phyloP scores from a whole-genome alignment of 208 protist species.

The Wallacemonas sp. region DNA sequence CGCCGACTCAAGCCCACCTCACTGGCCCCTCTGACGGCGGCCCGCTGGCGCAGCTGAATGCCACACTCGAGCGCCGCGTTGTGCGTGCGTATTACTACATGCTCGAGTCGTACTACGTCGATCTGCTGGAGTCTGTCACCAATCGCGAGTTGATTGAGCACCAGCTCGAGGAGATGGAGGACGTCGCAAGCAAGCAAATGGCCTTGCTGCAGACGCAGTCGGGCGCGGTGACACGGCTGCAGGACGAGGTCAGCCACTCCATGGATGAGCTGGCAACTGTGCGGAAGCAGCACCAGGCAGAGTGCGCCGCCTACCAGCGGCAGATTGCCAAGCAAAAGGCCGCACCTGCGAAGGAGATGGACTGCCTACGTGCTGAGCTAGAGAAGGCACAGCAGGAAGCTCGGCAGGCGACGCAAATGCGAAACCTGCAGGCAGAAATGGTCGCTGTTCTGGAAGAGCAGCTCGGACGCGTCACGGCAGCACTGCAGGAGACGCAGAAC shows the following conservation, averaged over 20 bases:
- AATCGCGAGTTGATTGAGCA: slow-evolving; percentile 34
- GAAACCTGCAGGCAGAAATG: slow-evolving; percentile 31
- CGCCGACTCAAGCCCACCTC: background rate
- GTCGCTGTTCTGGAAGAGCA: slow-evolving; percentile 46
- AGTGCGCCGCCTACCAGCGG: slow-evolving; percentile 8
- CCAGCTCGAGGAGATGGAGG: slow-evolving; percentile 34
- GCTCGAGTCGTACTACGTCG: slow-evolving; percentile 66
- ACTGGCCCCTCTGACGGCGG: background rate
- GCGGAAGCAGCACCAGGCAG: background rate
- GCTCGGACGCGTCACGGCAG: slow-evolving; percentile 23
- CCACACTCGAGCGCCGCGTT: background rate
- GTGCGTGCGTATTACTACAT: slow-evolving; percentile 36
- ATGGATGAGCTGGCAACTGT: background rate
- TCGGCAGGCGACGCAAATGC: slow-evolving; percentile 14
- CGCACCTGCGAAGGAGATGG: slow-evolving; percentile 11
- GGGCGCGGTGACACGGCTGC: slow-evolving; percentile 10
- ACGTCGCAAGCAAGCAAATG: slow-evolving; percentile 29
- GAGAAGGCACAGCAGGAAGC: slow-evolving; percentile 6
- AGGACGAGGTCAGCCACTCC: slow-evolving; percentile 13
- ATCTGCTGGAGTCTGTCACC: slow-evolving; percentile 46
- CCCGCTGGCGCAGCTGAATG: background rate
- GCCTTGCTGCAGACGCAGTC: slow-evolving; percentile 29
- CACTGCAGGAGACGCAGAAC: slow-evolving; percentile 11
- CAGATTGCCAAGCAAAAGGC: slow-evolving; percentile 8
- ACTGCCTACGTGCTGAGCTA: slow-evolving; percentile 12